phyloP scores from a whole-genome alignment of 306 rosid species.

The Potentilla sterilis region DNA sequence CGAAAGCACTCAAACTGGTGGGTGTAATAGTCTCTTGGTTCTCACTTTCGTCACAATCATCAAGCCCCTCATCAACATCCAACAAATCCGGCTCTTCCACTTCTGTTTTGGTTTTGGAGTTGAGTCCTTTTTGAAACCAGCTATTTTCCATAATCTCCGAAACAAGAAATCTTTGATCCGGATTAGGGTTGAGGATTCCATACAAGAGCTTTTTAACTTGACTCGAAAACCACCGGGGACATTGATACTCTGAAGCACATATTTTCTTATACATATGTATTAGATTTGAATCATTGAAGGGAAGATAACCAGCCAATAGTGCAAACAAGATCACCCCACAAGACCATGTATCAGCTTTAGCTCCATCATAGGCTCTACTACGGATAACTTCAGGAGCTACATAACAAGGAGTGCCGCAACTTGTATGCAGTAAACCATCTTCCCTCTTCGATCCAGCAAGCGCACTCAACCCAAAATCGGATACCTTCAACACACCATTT shows the following conservation, averaged over 20 bases:
- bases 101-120: conserved; percentile 12
- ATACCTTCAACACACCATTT: conserved; percentile 44
- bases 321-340: conserved; percentile 56
- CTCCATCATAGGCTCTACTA: conserved; percentile 56
- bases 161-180: conserved; percentile 39
- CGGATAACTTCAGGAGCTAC: conserved; percentile 55
- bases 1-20: conserved; percentile 49
- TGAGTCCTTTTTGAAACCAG: conserved; percentile 47
- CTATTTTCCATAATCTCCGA: conserved; percentile 32
- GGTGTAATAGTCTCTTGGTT: conserved; percentile 30
- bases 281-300: conserved; percentile 43
- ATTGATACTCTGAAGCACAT: conserved; percentile 36
- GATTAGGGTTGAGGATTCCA: conserved; percentile 50
- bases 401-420: conserved; percentile 58
- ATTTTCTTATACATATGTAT: conserved; percentile 46
- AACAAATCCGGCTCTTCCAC: background rate
- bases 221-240: conserved; percentile 46
- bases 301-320: conserved; percentile 48
- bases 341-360: conserved; percentile 61
- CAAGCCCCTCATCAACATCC: background rate
- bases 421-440: conserved; percentile 46
- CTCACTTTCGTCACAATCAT: conserved; percentile 16
- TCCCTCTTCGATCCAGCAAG: conserved; percentile 35
- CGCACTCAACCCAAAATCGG: conserved; percentile 61
- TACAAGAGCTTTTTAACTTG: conserved; percentile 30